Percentiles rank a stretch among this genome's conserved stretches.
These are phyloP conservation scores for Omphalea diandra DNA, from an alignment of 441 rosid genomes.

Conservation along the genomic window DNA sequence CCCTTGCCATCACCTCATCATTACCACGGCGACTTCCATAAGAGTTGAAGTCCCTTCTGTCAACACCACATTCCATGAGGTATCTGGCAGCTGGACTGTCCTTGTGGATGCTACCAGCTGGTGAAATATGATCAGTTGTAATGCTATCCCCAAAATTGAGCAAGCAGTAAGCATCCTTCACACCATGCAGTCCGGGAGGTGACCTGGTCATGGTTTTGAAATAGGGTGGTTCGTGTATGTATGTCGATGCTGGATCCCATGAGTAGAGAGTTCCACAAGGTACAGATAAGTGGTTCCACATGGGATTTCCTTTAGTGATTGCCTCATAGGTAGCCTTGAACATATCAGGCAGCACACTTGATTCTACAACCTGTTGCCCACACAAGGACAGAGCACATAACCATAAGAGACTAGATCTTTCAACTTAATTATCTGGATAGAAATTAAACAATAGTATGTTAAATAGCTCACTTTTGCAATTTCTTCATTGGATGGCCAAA, in stretches of 20 bases:
- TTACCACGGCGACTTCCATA: conserved; percentile 95
- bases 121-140: conserved; percentile 94
- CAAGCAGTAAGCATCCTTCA: conserved; percentile 83
- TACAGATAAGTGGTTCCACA: conserved; percentile 87
- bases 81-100: conserved; percentile 91
- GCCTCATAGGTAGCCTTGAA: conserved; percentile 89
- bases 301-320: conserved; percentile 85
- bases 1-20: conserved; percentile 91
- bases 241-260: conserved; percentile 86
- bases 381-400: neutral
- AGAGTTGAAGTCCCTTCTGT: conserved; percentile 80
- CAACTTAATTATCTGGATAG: neutral
- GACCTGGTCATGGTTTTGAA: conserved; percentile 94
- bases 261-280: conserved; percentile 64
- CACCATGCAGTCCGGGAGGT: conserved; percentile 86
- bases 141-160: conserved; percentile 92
- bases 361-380: conserved; percentile 68
- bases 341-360: conserved; percentile 88
- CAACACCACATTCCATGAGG: conserved; percentile 79
- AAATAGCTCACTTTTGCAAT: conserved; percentile 58
- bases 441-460: conserved; percentile 7
- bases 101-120: conserved; percentile 93
- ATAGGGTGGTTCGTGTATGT: conserved; percentile 91
- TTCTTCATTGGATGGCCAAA: conserved; percentile 93
- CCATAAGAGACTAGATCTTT: conserved; percentile 1